Evolutionary conservation across 331 rosid species (phyloP).

Genomic region (Acacia pycnantha): DNA sequence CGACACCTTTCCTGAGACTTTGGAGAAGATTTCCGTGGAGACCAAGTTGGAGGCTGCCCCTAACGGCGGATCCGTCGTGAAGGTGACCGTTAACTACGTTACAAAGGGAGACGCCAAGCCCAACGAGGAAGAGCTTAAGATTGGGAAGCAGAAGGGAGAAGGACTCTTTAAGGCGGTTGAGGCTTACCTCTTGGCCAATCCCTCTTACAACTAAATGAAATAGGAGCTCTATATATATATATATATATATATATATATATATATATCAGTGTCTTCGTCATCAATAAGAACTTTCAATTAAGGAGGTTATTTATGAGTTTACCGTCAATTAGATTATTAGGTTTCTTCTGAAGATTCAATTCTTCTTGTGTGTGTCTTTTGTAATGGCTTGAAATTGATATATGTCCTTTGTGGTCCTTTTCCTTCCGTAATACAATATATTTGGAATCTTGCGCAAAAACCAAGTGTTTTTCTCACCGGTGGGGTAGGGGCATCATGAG

Average conservation of each 20-base stretch:
- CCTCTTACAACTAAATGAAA: constrained; percentile 22
- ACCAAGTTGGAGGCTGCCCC: constrained; percentile 31
- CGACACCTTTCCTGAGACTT: constrained; percentile 13
- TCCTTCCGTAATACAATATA: background rate
- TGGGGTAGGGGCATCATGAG: too few species aligned
- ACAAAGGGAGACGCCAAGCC: constrained; percentile 21
- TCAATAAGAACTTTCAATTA: background rate
- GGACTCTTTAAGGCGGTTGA: constrained; percentile 19
- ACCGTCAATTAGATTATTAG: background rate
- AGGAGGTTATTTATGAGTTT: background rate
- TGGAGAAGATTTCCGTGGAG: constrained; percentile 36
- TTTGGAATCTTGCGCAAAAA: background rate
- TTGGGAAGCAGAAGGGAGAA: background rate
- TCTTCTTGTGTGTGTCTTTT: background rate
- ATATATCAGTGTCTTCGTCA: background rate
- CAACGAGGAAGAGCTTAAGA: background rate
- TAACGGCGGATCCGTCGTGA: constrained; percentile 40
- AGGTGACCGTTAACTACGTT: constrained; percentile 5
- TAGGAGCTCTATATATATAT: too few species aligned
- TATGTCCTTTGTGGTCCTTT: background rate
- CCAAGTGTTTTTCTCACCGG: background rate
- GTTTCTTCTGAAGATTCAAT: background rate
- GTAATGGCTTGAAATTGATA: background rate
- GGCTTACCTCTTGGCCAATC: constrained; percentile 29
- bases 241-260: too few species aligned